Evolutionary conservation across 495 filamentous ascomycete genomes (phyloP).

Genomic region (Daldinia grandis): DNA sequence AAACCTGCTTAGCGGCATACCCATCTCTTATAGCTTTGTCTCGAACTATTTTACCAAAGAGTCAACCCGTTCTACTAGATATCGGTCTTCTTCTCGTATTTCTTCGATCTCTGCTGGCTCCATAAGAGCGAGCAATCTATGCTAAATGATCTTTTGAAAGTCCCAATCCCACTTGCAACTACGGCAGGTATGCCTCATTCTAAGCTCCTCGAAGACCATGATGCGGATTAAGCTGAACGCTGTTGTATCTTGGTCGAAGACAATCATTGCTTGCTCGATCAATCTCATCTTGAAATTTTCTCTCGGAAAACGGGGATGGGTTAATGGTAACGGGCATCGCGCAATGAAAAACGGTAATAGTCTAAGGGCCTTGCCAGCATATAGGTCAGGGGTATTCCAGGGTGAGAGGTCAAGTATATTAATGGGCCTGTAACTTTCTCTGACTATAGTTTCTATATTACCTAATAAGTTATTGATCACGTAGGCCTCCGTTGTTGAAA

Average conservation of each 20-base stretch:
- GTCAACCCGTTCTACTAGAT: slow-evolving; percentile 8
- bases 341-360: background rate
- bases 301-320: too few species aligned
- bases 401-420: background rate
- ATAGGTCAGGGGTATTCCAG: background rate
- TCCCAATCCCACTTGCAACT: background rate
- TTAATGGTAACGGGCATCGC: background rate
- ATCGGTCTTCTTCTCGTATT: slow-evolving; percentile 26
- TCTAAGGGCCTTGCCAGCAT: slow-evolving; percentile 1
- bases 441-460: background rate
- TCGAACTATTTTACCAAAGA: slow-evolving; percentile 24
- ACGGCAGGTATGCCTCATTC: slow-evolving; percentile 29
- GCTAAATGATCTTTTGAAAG: background rate
- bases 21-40: slow-evolving; percentile 2
- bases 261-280: background rate
- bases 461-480: background rate
- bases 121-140: background rate
- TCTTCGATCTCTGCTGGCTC: slow-evolving; percentile 22
- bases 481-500: background rate
- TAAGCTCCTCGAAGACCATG: slow-evolving; percentile 3
- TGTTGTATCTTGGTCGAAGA: background rate
- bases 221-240: slow-evolving; percentile 4
- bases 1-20: slow-evolving; percentile 1
- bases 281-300: background rate
- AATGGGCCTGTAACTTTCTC: background rate